Evolutionary conservation across 2,329 filamentous ascomycete genomes (phyloP).

Genomic region (Penicillium sclerotiorum): DNA sequence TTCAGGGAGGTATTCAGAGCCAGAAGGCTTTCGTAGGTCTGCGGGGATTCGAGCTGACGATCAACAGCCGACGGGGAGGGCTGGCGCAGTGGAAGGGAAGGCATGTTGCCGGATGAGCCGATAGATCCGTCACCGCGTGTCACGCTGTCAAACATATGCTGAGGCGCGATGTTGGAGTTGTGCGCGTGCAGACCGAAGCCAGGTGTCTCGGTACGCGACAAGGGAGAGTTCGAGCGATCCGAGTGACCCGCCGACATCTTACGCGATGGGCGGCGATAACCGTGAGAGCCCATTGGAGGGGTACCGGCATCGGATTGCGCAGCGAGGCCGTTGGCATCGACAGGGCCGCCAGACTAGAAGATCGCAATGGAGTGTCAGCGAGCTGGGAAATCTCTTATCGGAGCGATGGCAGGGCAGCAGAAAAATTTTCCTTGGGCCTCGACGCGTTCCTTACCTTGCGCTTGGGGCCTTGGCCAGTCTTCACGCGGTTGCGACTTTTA

Average conservation of each 20-base stretch:
- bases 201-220: slow-evolving; percentile 78
- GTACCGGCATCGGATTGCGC: slow-evolving; percentile 60
- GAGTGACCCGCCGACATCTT: slow-evolving; percentile 72
- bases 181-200: slow-evolving; percentile 60
- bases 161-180: slow-evolving; percentile 67
- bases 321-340: slow-evolving; percentile 62
- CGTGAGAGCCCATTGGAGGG: slow-evolving; percentile 58
- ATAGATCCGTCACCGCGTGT: slow-evolving; percentile 69
- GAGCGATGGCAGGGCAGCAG: slow-evolving; percentile 3
- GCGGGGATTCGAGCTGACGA: slow-evolving; percentile 69
- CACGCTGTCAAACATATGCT: slow-evolving; percentile 77
- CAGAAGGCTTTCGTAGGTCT: slow-evolving; percentile 78
- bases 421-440: slow-evolving; percentile 23
- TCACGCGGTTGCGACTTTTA: slow-evolving; percentile 97
- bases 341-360: slow-evolving; percentile 43
- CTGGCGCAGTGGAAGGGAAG: slow-evolving; percentile 55
- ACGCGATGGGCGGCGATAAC: slow-evolving; percentile 68
- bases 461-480: slow-evolving; percentile 78
- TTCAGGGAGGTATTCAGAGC: slow-evolving; percentile 85
- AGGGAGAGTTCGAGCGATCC: slow-evolving; percentile 75
- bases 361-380: slow-evolving; percentile 26
- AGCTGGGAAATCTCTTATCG: slow-evolving; percentile 25
- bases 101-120: slow-evolving; percentile 56
- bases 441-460: slow-evolving; percentile 70
- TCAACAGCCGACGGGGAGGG: slow-evolving; percentile 64